Evolutionary conservation across 495 filamentous ascomycete species (phyloP).

Genomic region (Penicillium subrubescens): DNA sequence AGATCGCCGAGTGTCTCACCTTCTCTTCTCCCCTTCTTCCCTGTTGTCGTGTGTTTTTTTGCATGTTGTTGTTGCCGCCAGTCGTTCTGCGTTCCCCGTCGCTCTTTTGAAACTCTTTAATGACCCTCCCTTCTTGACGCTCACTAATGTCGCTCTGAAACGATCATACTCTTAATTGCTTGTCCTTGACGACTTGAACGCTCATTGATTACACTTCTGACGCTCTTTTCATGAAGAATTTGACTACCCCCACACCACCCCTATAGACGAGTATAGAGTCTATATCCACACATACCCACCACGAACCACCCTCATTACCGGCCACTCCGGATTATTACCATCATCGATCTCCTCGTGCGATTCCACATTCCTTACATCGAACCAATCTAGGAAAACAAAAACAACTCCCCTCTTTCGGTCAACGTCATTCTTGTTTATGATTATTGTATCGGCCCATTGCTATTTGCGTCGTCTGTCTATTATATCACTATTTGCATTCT

Average conservation of each 20-base stretch:
- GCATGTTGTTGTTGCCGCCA: conserved; percentile 28
- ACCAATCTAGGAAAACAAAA: conserved; percentile 24
- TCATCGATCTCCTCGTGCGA: conserved; percentile 7
- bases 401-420: conserved; percentile 17
- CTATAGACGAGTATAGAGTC: conserved; percentile 13
- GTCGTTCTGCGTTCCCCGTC: conserved; percentile 36
- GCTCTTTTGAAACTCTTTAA: conserved; percentile 44
- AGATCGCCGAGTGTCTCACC: conserved; percentile 32
- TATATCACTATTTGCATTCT: neutral
- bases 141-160: conserved; percentile 18
- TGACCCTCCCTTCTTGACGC: conserved; percentile 18
- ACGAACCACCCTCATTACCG: neutral
- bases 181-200: conserved; percentile 20
- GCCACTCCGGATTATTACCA: neutral
- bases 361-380: conserved; percentile 38
- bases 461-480: neutral
- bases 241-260: conserved; percentile 8
- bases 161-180: conserved; percentile 22
- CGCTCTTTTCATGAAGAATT: conserved; percentile 21
- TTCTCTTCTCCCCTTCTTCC: conserved; percentile 21
- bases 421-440: conserved; percentile 18
- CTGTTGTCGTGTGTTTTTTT: conserved; percentile 10
- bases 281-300: conserved; percentile 6
- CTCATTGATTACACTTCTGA: conserved; percentile 27
- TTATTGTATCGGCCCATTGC: conserved; percentile 8